phyloP scores from a whole-genome alignment of 768 basidiomycete genomes.

The Agaricus sinodeliciosus region DNA sequence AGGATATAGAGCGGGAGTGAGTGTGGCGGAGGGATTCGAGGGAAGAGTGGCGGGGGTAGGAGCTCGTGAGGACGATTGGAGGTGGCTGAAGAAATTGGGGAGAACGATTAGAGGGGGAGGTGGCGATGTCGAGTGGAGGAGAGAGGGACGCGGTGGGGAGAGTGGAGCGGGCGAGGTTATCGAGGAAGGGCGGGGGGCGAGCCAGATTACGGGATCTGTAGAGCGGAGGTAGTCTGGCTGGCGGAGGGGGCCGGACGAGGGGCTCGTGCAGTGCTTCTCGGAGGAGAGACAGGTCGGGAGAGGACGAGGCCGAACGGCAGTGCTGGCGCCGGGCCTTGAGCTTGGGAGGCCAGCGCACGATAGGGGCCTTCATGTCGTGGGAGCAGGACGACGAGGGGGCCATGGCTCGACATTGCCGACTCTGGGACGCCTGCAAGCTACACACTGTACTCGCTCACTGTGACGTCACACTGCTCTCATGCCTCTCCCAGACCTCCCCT shows the following conservation, averaged over 20 bases:
- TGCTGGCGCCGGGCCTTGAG: conserved; percentile 17
- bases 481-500: conserved; percentile 28
- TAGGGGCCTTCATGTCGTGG: conserved; percentile 15
- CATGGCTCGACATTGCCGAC: neutral
- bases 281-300: conserved; percentile 32
- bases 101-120: conserved; percentile 1
- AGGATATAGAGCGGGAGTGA: neutral
- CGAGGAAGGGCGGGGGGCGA: conserved; percentile 45
- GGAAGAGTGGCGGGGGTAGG: conserved; percentile 40
- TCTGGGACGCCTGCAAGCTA: too few species aligned
- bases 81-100: conserved; percentile 17
- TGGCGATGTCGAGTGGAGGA: conserved; percentile 22
- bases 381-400: too few species aligned
- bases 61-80: conserved; percentile 30
- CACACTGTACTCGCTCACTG: conserved; percentile 8
- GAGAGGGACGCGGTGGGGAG: conserved; percentile 60
- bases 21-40: conserved; percentile 46
- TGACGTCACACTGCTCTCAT: conserved; percentile 26
- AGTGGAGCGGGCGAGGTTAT: conserved; percentile 50
- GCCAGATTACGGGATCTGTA: conserved; percentile 26
- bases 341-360: conserved; percentile 42
- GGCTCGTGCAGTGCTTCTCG: conserved; percentile 43
- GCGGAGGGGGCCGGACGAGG: conserved; percentile 31
- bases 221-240: conserved; percentile 33
- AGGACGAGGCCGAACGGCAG: conserved; percentile 22